phyloP scores from a whole-genome alignment of 2,329 filamentous ascomycete genomes.

The Shiraia bambusicola region DNA sequence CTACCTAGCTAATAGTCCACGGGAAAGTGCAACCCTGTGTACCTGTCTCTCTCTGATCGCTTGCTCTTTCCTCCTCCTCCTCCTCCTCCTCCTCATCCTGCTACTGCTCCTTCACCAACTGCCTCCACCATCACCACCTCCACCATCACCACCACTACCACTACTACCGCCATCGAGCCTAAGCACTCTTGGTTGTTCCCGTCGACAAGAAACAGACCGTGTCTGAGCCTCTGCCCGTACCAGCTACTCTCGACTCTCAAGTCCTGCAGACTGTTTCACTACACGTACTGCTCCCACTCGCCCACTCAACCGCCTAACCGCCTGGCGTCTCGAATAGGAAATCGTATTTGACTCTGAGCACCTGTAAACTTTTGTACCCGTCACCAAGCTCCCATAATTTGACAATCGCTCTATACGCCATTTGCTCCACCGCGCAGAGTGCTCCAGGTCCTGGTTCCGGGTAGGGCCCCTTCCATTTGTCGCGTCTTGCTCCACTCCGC shows the following conservation, averaged over 20 bases:
- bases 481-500: constrained; percentile 22
- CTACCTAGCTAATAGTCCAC: too few relatives aligned
- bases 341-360: constrained; percentile 6
- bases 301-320: constrained; percentile 14
- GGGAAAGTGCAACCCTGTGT: too few relatives aligned
- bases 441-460: constrained; percentile 18
- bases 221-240: constrained; percentile 18
- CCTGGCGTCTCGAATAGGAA: constrained; percentile 21
- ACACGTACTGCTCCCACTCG: constrained; percentile 15
- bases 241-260: constrained; percentile 9
- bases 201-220: constrained; percentile 29
- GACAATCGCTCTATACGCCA: constrained; percentile 8
- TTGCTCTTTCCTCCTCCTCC: constrained; percentile 26
- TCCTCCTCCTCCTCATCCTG: constrained; percentile 22
- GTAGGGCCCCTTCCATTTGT: constrained; percentile 33
- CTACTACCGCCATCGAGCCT: not conserved
- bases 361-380: constrained; percentile 12
- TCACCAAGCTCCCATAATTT: constrained; percentile 9
- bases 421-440: not conserved
- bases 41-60: too few relatives aligned
- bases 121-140: constrained; percentile 2
- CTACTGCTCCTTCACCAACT: constrained; percentile 6
- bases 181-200: constrained; percentile 1
- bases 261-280: constrained; percentile 26
- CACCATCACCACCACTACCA: not conserved